A percentile compares a stretch with the other conserved stretches of the same genome.
Conservation (phyloP, 441 rosid genomes). For the Gossypium armourianum region DNA sequence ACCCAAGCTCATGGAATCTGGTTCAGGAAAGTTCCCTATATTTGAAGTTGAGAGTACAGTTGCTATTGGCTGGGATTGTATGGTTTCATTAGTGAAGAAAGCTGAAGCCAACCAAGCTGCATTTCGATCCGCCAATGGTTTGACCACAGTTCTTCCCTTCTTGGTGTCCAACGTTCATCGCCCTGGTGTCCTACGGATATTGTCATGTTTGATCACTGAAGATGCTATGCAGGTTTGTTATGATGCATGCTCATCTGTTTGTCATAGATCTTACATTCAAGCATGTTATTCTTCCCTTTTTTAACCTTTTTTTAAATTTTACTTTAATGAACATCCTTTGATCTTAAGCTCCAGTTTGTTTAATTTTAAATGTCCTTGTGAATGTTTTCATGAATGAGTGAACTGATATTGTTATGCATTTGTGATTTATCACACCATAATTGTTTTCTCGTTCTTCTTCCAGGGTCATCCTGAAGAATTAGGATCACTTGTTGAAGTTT, state of each 20-base stretch:
- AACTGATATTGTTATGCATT: neutral
- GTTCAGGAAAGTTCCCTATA: constrained; percentile 62
- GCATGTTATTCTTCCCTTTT: neutral
- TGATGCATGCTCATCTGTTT: constrained; percentile 13
- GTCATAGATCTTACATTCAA: constrained; percentile 2
- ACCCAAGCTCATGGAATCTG: constrained; percentile 79
- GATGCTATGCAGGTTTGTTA: constrained; percentile 67
- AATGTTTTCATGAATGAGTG: neutral
- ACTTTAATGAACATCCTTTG: neutral
- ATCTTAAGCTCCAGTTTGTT: neutral
- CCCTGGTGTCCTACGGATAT: constrained; percentile 74
- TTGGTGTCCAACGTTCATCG: constrained; percentile 75
- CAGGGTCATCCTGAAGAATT: constrained; percentile 93
- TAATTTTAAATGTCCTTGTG: neutral
- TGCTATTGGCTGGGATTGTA: constrained; percentile 87
- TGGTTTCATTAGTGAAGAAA: constrained; percentile 89
- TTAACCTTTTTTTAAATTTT: neutral
- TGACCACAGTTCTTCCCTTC: constrained; percentile 78
- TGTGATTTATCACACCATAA: neutral
- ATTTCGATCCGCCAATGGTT: constrained; percentile 83
- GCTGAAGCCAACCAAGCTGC: constrained; percentile 86
- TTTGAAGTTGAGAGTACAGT: constrained; percentile 81
- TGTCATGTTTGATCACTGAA: constrained; percentile 92
- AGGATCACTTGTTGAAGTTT: constrained; percentile 80
- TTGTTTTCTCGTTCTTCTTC: neutral